Base-by-base conservation (phyloP, 2,329 filamentous ascomycete genomes). In the Chaetomiaceae sp. region DNA sequence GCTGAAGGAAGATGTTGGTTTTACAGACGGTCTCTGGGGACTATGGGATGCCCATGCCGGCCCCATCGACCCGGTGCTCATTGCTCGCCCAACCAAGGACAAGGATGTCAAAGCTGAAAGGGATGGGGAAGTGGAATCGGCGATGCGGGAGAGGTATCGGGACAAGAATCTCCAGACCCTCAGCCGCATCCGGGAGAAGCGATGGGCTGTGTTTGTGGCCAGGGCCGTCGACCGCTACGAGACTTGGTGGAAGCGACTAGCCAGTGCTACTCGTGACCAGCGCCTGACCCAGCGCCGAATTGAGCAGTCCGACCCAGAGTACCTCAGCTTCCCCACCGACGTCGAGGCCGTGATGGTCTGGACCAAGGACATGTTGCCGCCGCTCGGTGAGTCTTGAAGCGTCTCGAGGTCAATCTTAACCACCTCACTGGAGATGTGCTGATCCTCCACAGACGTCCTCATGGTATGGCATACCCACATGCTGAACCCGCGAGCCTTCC, bases 401-500 rank as follows among this genome's bases (percentile, higher is more conserved):
- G 10, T 15, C 32, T n/a, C 22, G 6, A 32, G 4, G 2, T 14
- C 3, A n/a, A 11, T n/a, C 7, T 32, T 38, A 18, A 6, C 14
- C 19, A 19, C 10, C 14, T 33, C 3, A 22, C 20, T 29, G 11
- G 37, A 32, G 17, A 24, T 7, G 7, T 33, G 27, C 34, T 55
- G 20, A 29, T 24, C 29, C 56, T 55, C 66, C 14, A 17, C 62
- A 72, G 86, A 90, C 64, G 78, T 90, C 1, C 64, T 89, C 17
- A 86, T 90, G 83, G 81, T 90, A 0, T 86, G 83, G 81, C 86
- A 91, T 62, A 70, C 84, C 0, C 86, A 87, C 58, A 83, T 87
- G 78, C 75, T 91, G 3, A 90, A 89, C 55, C 86, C 86, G 0
- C 72, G 83, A 33, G 70, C 69, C n/a, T 90, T 82, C 59, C 74